Evolutionary conservation across 495 filamentous ascomycete genomes (phyloP), one percentile per base, ranked within the genome.

Genomic region (Daldinia bambusicola): DNA sequence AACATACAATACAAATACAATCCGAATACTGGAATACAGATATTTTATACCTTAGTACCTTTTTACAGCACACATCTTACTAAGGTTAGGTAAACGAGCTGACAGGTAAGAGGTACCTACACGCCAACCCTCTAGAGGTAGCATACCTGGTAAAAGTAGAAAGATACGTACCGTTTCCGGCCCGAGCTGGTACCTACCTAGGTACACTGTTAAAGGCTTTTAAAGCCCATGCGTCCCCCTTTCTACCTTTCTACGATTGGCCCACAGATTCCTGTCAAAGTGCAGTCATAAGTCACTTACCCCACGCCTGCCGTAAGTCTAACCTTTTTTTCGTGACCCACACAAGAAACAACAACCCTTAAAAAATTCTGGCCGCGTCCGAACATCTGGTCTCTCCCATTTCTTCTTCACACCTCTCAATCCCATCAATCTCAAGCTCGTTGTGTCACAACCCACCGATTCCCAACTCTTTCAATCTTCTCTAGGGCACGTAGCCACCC

Each of bases 401-500:
- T 79, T 80, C 79, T 75, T 78, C 76, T 77, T 82, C 70, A 79
- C 81, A 82, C 82, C 73, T 79, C 77, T 78, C 79, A 81, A 79
- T 78, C 77, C 79, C 74, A 77, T 75, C 70, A 71, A 79, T 80
- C 79, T 74, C 75, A 80, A 82, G 77, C 72, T 76, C 72, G 74
- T 76, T 74, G 74, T 76, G 74, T 75, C 69, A 76, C 77, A 80
- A 76, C 70, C 75, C 71, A 74, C 76, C 74, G 76, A 77, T 72
- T 67, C 72, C 67, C 75, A 72, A 70, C 69, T 76, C 74, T 75
- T 62, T 75, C 76, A 84, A 77, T 71, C 75, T 83, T 83, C 84
- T 92, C 91, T 94, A 93, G 91, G 92, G 92, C 92, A 91, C 91
- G 79, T 85, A 94, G 91, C 92, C 91, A 93, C 92, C 92, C 92